Conservation (phyloP, 208 protist species). For the Wallacemonas sp. region DNA sequence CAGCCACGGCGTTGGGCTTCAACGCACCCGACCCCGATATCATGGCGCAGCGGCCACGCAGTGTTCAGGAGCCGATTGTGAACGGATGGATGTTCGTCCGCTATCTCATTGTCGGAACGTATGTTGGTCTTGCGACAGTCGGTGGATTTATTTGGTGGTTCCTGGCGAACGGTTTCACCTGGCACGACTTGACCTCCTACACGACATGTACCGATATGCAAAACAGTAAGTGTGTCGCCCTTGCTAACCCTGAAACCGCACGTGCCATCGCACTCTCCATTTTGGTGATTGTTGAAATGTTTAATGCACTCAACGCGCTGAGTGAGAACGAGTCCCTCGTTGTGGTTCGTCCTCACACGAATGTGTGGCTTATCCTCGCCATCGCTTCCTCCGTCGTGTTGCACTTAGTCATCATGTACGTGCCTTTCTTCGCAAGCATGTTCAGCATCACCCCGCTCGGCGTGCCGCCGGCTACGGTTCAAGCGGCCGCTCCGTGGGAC, state of each 20-base stretch:
- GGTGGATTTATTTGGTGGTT: constrained; percentile 87
- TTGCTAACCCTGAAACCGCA: constrained; percentile 66
- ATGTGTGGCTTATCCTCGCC: constrained; percentile 81
- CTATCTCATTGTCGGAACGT: constrained; percentile 82
- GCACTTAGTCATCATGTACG: constrained; percentile 92
- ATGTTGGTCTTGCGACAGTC: constrained; percentile 85
- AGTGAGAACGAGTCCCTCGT: constrained; percentile 92
- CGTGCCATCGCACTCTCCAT: constrained; percentile 91
- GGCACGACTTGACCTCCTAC: constrained; percentile 52
- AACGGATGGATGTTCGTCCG: constrained; percentile 81
- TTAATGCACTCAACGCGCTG: constrained; percentile 94
- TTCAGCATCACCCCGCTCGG: constrained; percentile 88
- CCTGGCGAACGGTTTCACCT: constrained; percentile 72
- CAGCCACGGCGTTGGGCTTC: constrained; percentile 96
- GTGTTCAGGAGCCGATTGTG: constrained; percentile 86
- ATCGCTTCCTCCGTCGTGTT: constrained; percentile 82
- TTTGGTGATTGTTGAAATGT: constrained; percentile 94
- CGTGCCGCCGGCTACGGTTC: constrained; percentile 43
- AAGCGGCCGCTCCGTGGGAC: constrained; percentile 54
- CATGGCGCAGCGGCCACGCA: constrained; percentile 89
- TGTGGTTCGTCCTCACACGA: constrained; percentile 58
- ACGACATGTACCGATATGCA: constrained; percentile 52
- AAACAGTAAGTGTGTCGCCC: constrained; percentile 43
- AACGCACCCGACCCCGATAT: constrained; percentile 85
- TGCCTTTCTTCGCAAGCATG: constrained; percentile 83